Evolutionary conservation across 495 filamentous ascomycete genomes (phyloP), one percentile per base, ranked within the genome.

Genomic region (Cenococcum geophilum): DNA sequence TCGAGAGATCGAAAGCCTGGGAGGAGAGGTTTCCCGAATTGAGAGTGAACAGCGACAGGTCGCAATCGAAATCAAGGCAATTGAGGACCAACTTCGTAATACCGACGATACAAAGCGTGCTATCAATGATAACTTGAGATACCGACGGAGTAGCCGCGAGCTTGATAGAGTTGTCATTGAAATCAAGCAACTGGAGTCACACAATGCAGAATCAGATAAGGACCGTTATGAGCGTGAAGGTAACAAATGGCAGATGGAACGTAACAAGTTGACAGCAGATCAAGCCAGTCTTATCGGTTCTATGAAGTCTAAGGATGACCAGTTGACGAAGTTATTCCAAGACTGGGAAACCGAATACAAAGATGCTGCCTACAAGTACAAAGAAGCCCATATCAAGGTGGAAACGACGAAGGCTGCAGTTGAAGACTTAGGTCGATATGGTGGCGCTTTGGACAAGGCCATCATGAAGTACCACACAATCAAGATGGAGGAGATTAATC

Each of bases 401-500:
- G 89, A 95, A 72, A 92, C 90, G 0, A 96, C 91, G 32, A 95
- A 92, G 72, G 91, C 90, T 0, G 92, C 89, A 11, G 87, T 93
- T 40, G 91, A 93, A 59, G 93, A 99, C 70, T 78, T 99, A 32
- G 87, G 80, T 8, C 85, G 87, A 25, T 97, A 93, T 67, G 80
- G 79, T 12, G 76, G 78, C 1, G 92, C 92, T 12, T 78, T 99
- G 27, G 92, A 96, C 74, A 87, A 91, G 64, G 93, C 95, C 57
- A 93, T 99, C 73, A 97, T 99, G 91, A 86, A 85, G 65, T 97
- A 91, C 70, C 93, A 99, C 74, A 80, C 83, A 21, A 74, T 95
- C 58, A 99, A 97, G 78, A 99, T 99, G 93, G 91, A 92, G 70
- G 92, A 97, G 69, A 95, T 99, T 74, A 99, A 99, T 71, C 81